Evolutionary conservation across 768 basidiomycete genomes (phyloP), one percentile per base, ranked within the genome.

Genomic region (Pleurotus salmoneostramineus): DNA sequence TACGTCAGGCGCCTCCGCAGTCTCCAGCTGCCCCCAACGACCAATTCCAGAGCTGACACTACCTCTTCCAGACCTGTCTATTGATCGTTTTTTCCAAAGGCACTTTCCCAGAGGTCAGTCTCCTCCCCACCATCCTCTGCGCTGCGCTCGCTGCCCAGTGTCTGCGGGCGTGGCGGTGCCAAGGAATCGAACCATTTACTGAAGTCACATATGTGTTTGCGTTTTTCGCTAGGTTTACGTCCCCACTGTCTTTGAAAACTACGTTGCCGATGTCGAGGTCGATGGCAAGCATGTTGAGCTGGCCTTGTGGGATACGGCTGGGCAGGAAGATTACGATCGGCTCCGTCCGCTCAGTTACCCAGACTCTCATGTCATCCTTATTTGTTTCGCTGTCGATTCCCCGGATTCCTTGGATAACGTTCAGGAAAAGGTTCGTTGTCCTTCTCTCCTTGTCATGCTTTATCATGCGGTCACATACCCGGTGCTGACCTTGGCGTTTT

Each of bases 191-290:
- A 50, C 31, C 49, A 33, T 17, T 36, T 50, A 14, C 32, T 50
- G n/a, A 33, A 27, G 21, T 44, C 17, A 5, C 21, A 11, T 46
- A 21, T 40, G 14, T 6, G 27, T n/a, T 37, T 37, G 12, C 33
- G 37, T 4, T 10, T 33, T 51, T 5, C 45, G 21, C 34, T 40
- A 98, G 96, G 97, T 98, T 66, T 98, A 98, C 71, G 95, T 98
- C 62, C 97, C 97, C 50, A 99, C 97, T 59, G 97, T 99, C 52
- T 99, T 98, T 66, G 97, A 99, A 83, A 98, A 98, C 85, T 97
- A 98, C 73, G 96, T 97, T 57, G 96, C 96, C 65, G 95, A 98
- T 72, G 95, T 98, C 50, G 94, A 98, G 73, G 95, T 98, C 61
- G 96, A 98, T 68, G 93, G 93, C 65, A 98, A 96, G 79, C 93